Percentiles rank a stretch among this genome's conserved stretches.
phyloP scores from a whole-genome alignment of 352 stramenopile species.

The Phytophthora citrophthora region DNA sequence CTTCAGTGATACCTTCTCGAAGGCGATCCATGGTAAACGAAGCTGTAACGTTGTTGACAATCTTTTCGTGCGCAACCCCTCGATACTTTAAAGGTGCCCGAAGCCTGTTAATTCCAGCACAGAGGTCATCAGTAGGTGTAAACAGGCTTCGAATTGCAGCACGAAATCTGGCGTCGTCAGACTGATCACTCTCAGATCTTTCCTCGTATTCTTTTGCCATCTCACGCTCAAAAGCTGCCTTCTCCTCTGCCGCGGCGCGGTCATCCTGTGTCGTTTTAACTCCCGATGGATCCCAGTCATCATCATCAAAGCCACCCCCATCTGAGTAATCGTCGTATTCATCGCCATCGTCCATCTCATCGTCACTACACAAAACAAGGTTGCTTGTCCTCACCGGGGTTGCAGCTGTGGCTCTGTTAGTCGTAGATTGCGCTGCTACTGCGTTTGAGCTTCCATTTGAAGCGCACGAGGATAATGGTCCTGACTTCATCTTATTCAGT shows the following conservation, averaged over 20 bases:
- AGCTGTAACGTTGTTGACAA: constrained; percentile 73
- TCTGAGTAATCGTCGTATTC: constrained; percentile 58
- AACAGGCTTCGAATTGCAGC: constrained; percentile 81
- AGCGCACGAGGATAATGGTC: constrained; percentile 1
- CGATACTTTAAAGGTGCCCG: constrained; percentile 67
- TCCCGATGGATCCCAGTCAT: constrained; percentile 42
- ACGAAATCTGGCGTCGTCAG: constrained; percentile 68
- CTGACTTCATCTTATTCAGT: constrained; percentile 37
- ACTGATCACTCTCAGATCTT: constrained; percentile 41
- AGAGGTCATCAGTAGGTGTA: constrained; percentile 68
- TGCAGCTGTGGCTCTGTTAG: not conserved
- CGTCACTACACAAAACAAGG: constrained; percentile 68
- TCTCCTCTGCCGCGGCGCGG: constrained; percentile 6
- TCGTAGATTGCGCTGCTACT: not conserved
- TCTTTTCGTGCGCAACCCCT: constrained; percentile 48
- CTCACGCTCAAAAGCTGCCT: constrained; percentile 37
- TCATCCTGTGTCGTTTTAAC: constrained; percentile 28
- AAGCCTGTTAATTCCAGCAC: constrained; percentile 58
- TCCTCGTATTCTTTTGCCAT: constrained; percentile 57
- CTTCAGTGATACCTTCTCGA: constrained; percentile 61
- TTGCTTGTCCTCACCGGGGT: constrained; percentile 37
- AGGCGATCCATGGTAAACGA: constrained; percentile 73
- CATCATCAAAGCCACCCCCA: constrained; percentile 30
- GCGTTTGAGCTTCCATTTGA: constrained; percentile 15
- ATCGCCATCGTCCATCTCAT: constrained; percentile 64